Percentiles rank a stretch among this genome's conserved stretches.
These are phyloP conservation scores for Spathaspora passalidarum DNA, from an alignment of 805 yeast genomes.

Conservation along the genomic window DNA sequence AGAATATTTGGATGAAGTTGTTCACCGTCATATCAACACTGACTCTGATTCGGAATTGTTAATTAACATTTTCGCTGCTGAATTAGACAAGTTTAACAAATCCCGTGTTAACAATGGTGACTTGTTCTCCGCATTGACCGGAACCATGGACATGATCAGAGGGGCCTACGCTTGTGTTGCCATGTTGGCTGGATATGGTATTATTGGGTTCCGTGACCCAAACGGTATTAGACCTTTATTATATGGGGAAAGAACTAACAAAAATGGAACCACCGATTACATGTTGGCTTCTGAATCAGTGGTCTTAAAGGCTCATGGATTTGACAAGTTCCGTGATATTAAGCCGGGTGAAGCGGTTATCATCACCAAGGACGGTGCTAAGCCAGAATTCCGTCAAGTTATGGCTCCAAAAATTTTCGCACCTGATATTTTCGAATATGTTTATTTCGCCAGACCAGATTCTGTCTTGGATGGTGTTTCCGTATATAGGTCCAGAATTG, in stretches of 20 bases:
- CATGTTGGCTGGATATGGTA: constrained; percentile 92
- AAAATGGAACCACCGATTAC: constrained; percentile 74
- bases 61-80: constrained; percentile 87
- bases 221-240: constrained; percentile 92
- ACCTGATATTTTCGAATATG: constrained; percentile 96
- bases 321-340: constrained; percentile 73
- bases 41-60: constrained; percentile 93
- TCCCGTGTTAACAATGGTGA: constrained; percentile 89
- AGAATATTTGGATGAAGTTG: constrained; percentile 83
- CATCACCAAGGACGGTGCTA: constrained; percentile 66
- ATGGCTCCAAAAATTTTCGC: constrained; percentile 75
- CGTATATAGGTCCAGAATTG: constrained; percentile 87
- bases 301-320: constrained; percentile 90
- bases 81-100: constrained; percentile 86
- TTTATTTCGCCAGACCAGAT: constrained; percentile 97
- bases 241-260: constrained; percentile 73
- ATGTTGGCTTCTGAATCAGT: constrained; percentile 96
- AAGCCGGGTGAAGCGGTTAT: constrained; percentile 96
- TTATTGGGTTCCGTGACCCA: constrained; percentile 96
- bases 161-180: constrained; percentile 98
- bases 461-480: constrained; percentile 95
- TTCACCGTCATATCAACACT: constrained; percentile 95
- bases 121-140: constrained; percentile 79
- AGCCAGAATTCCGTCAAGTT: constrained; percentile 86
- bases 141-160: constrained; percentile 75